A percentile compares a stretch with the other conserved stretches of the same genome.
Evolutionary conservation across 148 eudicot species (phyloP).

Genomic region (Camellia lanceoleosa): DNA sequence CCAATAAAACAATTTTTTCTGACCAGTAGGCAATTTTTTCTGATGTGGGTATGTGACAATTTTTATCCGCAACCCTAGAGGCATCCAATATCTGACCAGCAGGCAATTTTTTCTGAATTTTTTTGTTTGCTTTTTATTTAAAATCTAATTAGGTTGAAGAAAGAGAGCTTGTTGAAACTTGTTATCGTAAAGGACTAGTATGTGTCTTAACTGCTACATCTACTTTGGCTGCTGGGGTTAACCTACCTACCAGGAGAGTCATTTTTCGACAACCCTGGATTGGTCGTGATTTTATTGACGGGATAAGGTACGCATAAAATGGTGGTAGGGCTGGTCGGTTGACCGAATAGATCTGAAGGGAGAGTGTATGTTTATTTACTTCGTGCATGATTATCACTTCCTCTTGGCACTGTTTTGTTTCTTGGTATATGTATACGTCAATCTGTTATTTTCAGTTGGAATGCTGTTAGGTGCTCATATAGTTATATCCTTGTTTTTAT

Average conservation of each 20-base stretch:
- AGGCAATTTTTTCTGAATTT: background rate
- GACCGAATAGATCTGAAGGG: conserved; percentile 97
- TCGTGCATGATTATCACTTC: conserved; percentile 3
- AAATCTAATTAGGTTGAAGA: conserved; percentile 75
- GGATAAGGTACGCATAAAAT: conserved; percentile 93
- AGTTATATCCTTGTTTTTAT: background rate
- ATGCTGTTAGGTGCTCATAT: conserved; percentile 7
- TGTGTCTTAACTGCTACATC: conserved; percentile 99
- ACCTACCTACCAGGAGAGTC: conserved; percentile 96
- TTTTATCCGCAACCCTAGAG: too few relatives aligned
- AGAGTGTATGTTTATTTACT: conserved; percentile 72
- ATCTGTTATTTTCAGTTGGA: background rate
- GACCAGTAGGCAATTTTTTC: too few relatives aligned
- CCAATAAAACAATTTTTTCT: too few relatives aligned
- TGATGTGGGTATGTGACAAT: too few relatives aligned
- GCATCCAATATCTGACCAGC: background rate
- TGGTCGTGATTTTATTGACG: conserved; percentile 96
- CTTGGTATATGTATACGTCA: background rate
- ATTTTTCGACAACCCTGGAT: conserved; percentile 95
- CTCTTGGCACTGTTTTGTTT: conserved; percentile 6
- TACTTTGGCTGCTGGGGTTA: conserved; percentile 98
- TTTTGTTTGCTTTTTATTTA: background rate
- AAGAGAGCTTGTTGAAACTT: conserved; percentile 83
- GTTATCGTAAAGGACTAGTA: conserved; percentile 93
- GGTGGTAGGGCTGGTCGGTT: conserved; percentile 99